Evolutionary conservation across 495 filamentous ascomycete genomes (phyloP).

Genomic region (Penicillium turbatum): DNA sequence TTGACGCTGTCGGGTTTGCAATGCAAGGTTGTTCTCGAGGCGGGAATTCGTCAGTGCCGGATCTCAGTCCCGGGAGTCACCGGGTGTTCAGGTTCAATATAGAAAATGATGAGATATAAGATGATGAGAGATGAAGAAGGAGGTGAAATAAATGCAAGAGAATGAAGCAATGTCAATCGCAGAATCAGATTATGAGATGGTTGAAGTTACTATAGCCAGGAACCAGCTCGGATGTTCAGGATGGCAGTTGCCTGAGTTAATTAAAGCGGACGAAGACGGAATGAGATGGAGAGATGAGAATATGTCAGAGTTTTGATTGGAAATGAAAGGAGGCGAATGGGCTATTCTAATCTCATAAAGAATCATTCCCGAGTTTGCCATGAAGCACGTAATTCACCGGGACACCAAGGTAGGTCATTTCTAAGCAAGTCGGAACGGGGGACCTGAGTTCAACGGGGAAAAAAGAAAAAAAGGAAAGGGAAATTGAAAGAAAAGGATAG

Average conservation of each 20-base stretch:
- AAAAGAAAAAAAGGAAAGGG: background rate
- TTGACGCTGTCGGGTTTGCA: background rate
- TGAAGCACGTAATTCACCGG: slow-evolving; percentile 19
- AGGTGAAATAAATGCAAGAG: too few relatives aligned
- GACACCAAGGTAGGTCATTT: slow-evolving; percentile 7
- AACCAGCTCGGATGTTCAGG: too few relatives aligned
- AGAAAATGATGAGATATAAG: background rate
- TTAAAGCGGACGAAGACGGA: too few relatives aligned
- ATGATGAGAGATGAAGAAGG: background rate
- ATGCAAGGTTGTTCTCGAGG: background rate
- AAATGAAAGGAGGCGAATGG: background rate
- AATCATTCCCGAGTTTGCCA: slow-evolving; percentile 3
- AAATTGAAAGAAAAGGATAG: background rate
- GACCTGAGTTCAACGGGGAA: background rate
- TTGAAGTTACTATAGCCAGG: too few relatives aligned
- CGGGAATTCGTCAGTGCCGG: background rate
- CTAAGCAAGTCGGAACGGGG: slow-evolving; percentile 5
- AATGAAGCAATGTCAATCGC: too few relatives aligned
- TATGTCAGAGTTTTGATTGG: background rate
- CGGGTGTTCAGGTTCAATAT: background rate
- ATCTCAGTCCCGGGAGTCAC: slow-evolving; percentile 2
- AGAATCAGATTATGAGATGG: too few relatives aligned
- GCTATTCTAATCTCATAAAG: too few relatives aligned
- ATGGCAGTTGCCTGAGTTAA: too few relatives aligned
- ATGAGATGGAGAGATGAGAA: too few relatives aligned